Conservation (phyloP, 2,329 filamentous ascomycete genomes). For the Alternaria brassicae region DNA sequence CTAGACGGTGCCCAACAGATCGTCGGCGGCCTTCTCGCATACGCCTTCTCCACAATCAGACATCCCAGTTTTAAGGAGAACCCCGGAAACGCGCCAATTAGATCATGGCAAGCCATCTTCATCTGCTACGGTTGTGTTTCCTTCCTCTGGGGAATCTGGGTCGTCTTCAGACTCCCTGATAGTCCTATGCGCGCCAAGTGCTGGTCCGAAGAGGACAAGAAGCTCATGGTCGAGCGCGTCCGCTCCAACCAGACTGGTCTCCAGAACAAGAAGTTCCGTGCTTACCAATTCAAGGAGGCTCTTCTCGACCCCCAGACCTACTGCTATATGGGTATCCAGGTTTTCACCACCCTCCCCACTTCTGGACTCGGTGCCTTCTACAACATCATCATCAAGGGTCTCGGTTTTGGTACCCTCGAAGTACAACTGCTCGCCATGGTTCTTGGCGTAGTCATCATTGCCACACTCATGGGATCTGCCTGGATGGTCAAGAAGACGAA, state of each 20-base stretch:
- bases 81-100: slow-evolving; percentile 56
- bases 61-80: slow-evolving; percentile 21
- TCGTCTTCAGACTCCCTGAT: slow-evolving; percentile 56
- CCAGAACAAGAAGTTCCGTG: slow-evolving; percentile 58
- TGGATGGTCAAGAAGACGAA: slow-evolving; percentile 72
- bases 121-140: slow-evolving; percentile 69
- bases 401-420: slow-evolving; percentile 70
- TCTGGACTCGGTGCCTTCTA: slow-evolving; percentile 76
- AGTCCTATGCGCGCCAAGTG: slow-evolving; percentile 75
- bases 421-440: slow-evolving; percentile 80
- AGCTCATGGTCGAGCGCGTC: slow-evolving; percentile 59
- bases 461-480: slow-evolving; percentile 69
- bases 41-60: slow-evolving; percentile 47
- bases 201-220: slow-evolving; percentile 71
- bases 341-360: slow-evolving; percentile 77
- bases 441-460: slow-evolving; percentile 74
- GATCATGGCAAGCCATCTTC: slow-evolving; percentile 74
- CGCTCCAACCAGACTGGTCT: slow-evolving; percentile 56
- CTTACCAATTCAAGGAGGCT: slow-evolving; percentile 63
- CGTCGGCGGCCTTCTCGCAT: slow-evolving; percentile 72
- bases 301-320: slow-evolving; percentile 69
- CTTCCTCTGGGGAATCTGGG: slow-evolving; percentile 69
- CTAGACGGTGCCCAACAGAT: slow-evolving; percentile 71
- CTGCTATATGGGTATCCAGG: slow-evolving; percentile 65
- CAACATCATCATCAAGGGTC: slow-evolving; percentile 74